Percentiles rank a stretch among this genome's conserved stretches.
Conservation (phyloP, 306 rosid species). For the Begonia loranthoides region DNA sequence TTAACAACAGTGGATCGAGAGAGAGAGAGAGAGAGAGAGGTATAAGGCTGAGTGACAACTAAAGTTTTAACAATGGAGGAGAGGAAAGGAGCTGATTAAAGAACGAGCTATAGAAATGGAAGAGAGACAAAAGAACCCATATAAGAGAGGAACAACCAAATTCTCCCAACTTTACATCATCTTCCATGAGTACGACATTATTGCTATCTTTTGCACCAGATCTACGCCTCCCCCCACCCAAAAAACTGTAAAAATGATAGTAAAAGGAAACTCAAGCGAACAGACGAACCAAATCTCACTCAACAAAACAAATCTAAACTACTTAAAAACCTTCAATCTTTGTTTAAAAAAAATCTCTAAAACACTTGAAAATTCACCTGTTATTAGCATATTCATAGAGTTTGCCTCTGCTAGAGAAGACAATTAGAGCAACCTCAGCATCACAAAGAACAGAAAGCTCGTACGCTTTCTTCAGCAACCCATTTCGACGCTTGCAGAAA, state of each 20-base stretch:
- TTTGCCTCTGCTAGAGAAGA: slow-evolving; percentile 96
- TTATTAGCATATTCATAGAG: slow-evolving; percentile 94
- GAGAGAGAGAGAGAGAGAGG: slow-evolving; percentile 10
- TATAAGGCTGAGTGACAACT: slow-evolving; percentile 17
- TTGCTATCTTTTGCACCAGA: slow-evolving; percentile 67
- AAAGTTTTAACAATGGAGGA: slow-evolving; percentile 50
- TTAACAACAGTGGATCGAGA: slow-evolving; percentile 8
- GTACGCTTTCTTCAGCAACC: slow-evolving; percentile 86
- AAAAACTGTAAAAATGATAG: slow-evolving; percentile 39
- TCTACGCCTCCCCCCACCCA: slow-evolving; percentile 41
- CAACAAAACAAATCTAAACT: not conserved
- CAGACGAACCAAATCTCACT: not conserved
- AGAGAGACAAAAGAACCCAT: too few species aligned
- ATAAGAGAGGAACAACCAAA: too few species aligned
- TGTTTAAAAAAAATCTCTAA: not conserved
- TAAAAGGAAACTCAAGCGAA: not conserved
- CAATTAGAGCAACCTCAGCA: slow-evolving; percentile 93
- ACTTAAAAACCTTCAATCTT: not conserved
- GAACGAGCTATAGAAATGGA: not conserved
- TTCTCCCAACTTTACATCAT: too few species aligned
- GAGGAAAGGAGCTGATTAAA: not conserved
- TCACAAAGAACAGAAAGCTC: slow-evolving; percentile 97
- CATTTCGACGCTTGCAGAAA: slow-evolving; percentile 89
- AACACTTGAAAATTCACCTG: slow-evolving; percentile 34
- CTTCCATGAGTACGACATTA: slow-evolving; percentile 22